Base-by-base conservation (phyloP, 805 yeast genomes). In the Jamesozyma jinghongensis region DNA sequence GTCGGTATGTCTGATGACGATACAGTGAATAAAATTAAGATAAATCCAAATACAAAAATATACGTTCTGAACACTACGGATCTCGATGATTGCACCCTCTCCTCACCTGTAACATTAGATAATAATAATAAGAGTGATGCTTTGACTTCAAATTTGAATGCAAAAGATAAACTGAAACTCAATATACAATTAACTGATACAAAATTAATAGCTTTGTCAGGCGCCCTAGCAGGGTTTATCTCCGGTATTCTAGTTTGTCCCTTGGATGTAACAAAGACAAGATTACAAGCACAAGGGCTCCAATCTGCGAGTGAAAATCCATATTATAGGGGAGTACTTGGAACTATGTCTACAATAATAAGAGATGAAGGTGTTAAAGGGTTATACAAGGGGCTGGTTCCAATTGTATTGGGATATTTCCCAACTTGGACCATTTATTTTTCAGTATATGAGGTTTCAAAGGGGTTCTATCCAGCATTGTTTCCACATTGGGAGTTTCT, bases 401-500 rank as follows among this genome's bases (percentile, higher is more conserved):
- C 98, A n/a, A 86, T 90, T 31, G 74, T 90, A 1, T 63, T 90
- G 38, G 98, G 98, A 0, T 92, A 92, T 62, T 78, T 92, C 52
- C 98, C 98, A 13, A 86, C 97, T 0, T 92, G 98, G 98, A 87
- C 87, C 71, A 84, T 92, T 36, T 92, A 92, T 59, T 92, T 92
- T 63, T 74, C 90, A 6, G 83, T 87, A 26, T 92, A 92, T 61
- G 97, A 90, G 56, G 66, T 73, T 41, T 79, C 87, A 20, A 88
- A 87, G 57, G 54, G 61, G 34, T 56, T 70, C 37, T 75, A 74
- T 52, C 79, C 81, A 1, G 44, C 42, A 2, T 45, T 70, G 19
- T 62, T 72, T 34, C 47, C 61, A 13, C 33, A 59, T 41, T 54
- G 54, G 36, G 70, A 61, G 31, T 63, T 63, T 50, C 29, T 65